Evolutionary conservation across 169 alveolate species (phyloP).

Genomic region (Cryptosporidium xiaoi): DNA sequence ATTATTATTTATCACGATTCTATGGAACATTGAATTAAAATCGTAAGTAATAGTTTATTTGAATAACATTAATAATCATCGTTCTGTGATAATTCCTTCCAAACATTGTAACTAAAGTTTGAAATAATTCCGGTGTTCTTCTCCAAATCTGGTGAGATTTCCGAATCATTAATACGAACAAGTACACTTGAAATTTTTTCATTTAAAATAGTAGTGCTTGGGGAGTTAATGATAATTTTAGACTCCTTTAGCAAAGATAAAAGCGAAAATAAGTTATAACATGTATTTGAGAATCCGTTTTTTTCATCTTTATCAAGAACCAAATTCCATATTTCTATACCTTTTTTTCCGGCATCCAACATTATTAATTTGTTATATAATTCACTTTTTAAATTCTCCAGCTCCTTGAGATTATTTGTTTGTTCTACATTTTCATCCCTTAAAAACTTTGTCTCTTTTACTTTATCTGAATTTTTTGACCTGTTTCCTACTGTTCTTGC

Average conservation of each 20-base stretch:
- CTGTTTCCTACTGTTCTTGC: conserved; percentile 1
- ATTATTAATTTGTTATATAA: conserved; percentile 4
- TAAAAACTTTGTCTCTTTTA: conserved; percentile 25
- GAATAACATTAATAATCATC: too few relatives aligned
- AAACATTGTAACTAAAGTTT: conserved; percentile 16
- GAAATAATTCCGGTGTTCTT: conserved; percentile 69
- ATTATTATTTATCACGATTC: too few relatives aligned
- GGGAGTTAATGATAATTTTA: conserved; percentile 2
- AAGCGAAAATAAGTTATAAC: conserved; percentile 36
- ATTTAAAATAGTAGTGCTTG: conserved; percentile 1
- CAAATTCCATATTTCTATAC: conserved; percentile 57
- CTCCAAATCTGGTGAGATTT: conserved; percentile 2
- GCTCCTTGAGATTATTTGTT: neutral
- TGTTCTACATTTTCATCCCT: conserved; percentile 1
- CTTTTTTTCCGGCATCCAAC: neutral
- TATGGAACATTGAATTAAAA: too few relatives aligned
- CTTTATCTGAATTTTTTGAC: conserved; percentile 1
- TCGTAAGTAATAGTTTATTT: too few relatives aligned
- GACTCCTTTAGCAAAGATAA: conserved; percentile 46
- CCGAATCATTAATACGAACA: conserved; percentile 1
- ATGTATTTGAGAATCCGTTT: conserved; percentile 55
- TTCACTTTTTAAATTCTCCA: conserved; percentile 6
- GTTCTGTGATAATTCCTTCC: conserved; percentile 16
- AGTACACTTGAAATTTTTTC: neutral
- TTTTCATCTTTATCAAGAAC: conserved; percentile 43